phyloP scores from a whole-genome alignment of 1,284 basidiomycete genomes.

The Cryptococcus wingfieldii region DNA sequence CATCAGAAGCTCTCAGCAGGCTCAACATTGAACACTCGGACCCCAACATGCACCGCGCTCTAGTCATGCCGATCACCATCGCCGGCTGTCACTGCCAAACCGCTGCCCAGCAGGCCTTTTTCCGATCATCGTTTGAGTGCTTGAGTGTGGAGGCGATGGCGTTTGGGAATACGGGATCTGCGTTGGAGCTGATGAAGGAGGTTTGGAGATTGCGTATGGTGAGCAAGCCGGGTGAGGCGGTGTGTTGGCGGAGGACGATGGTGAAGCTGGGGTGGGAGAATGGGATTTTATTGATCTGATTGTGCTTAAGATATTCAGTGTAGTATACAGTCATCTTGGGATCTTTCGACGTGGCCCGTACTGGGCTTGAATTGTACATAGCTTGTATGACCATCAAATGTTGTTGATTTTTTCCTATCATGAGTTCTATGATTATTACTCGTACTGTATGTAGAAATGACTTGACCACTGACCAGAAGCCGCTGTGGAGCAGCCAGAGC shows the following conservation, averaged over 20 bases:
- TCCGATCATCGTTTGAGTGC: slow-evolving; percentile 54
- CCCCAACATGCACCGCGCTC: slow-evolving; percentile 64
- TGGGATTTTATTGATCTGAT: slow-evolving; percentile 26
- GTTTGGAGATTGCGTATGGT: slow-evolving; percentile 56
- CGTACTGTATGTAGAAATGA: no score
- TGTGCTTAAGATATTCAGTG: not conserved
- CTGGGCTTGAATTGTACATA: no score
- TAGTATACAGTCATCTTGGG: not conserved
- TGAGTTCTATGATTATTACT: no score
- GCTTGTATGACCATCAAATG: no score
- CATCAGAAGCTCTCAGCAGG: slow-evolving; percentile 47
- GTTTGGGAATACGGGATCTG: slow-evolving; percentile 60
- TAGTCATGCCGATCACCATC: slow-evolving; percentile 50
- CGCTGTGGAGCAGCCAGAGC: no score
- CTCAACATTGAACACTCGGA: slow-evolving; percentile 44
- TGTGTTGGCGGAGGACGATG: slow-evolving; percentile 25
- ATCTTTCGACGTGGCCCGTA: no score
- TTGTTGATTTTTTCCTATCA: no score
- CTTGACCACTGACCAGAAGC: no score
- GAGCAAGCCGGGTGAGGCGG: not conserved
- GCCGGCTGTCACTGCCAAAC: slow-evolving; percentile 22
- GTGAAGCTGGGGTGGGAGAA: slow-evolving; percentile 21
- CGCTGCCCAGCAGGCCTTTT: slow-evolving; percentile 49
- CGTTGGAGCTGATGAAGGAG: slow-evolving; percentile 56
- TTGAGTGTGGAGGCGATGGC: slow-evolving; percentile 53